phyloP scores from a whole-genome alignment of 495 filamentous ascomycete genomes.

The Hypoxylon subgilvum region DNA sequence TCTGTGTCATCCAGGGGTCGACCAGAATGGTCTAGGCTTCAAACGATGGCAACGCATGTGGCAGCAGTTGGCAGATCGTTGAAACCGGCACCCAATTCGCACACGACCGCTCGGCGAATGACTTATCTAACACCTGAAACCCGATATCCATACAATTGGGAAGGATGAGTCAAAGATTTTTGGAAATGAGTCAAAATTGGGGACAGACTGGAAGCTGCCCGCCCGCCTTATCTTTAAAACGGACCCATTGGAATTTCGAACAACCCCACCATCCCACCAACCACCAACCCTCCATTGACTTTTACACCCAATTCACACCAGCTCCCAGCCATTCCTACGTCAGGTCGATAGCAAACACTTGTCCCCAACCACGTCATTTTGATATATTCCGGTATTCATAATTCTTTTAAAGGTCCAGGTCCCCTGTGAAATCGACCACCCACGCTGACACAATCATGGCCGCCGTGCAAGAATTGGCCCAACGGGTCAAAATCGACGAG shows the following conservation, averaged over 20 bases:
- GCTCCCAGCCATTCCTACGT: conserved; percentile 5
- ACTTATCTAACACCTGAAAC: conserved; percentile 32
- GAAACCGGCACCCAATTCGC: conserved; percentile 27
- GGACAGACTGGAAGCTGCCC: no score
- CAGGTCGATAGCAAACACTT: not conserved
- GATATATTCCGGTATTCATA: no score
- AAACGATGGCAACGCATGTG: not conserved
- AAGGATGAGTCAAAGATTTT: conserved; percentile 27
- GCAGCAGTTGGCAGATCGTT: conserved; percentile 12
- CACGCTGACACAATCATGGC: conserved; percentile 41
- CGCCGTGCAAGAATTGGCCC: conserved; percentile 48
- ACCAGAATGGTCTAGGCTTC: not conserved
- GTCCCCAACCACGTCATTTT: not conserved
- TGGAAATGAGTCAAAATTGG: no score
- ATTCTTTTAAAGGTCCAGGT: no score
- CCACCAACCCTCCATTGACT: conserved; percentile 15
- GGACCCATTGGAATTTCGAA: not conserved
- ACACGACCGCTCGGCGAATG: conserved; percentile 5
- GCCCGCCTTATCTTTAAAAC: not conserved
- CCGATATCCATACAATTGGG: conserved; percentile 10
- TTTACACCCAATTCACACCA: conserved; percentile 19
- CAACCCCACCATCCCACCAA: conserved; percentile 27
- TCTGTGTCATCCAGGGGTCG: not conserved
- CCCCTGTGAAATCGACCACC: no score
- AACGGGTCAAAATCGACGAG: conserved; percentile 53